Evolutionary conservation across 2,329 filamentous ascomycete genomes (phyloP), one percentile per base, ranked within the genome.

Genomic region (Botrytis tulipae): DNA sequence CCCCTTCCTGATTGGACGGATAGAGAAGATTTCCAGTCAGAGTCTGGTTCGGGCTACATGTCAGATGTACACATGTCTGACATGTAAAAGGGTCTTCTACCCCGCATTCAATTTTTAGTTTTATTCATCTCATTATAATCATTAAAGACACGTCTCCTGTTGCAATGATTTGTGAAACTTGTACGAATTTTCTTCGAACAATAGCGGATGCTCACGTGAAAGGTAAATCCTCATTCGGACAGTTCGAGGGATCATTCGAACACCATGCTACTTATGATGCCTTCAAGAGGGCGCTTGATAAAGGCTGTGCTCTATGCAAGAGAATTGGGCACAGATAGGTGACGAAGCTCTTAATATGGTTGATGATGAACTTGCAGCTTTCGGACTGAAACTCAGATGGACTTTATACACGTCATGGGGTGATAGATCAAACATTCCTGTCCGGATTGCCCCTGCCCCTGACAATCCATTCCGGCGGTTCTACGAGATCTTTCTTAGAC

Each of bases 181-280:
- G 60, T n/a, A 29, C 1, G 12, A 25, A 20, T n/a, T 29, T 44
- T 0, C 20, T 63, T 44, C 16, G 40, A 63, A 18, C 25, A 63
- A 9, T 63, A n/a, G 3, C 1, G 22, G 2, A 3, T 12, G 4
- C 10, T 14, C 4, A 8, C 0, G 4, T 2, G 25, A n/a, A 25
- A n/a, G 0, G 2, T 2, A 0, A 25, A 16, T 0, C 9, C 20
- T 0, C 1, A 35, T 16, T 0, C 2, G 29, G 1, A 25, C 1
- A 2, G 12, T 40, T 12, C 16, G 3, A 4, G 14, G 40, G 40
- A 16, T 16, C 12, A 42, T 61, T 62, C 10, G 0, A 44, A n/a
- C 61, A 63, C 7, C 61, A 44, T 63, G 1, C 37, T 44, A 29
- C 61, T 63, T 20, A 44, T 44, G 0, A 29, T 44, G 7, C 40